phyloP scores from a whole-genome alignment of 2,329 filamentous ascomycete genomes.

The Sclerotinia trifoliorum region DNA sequence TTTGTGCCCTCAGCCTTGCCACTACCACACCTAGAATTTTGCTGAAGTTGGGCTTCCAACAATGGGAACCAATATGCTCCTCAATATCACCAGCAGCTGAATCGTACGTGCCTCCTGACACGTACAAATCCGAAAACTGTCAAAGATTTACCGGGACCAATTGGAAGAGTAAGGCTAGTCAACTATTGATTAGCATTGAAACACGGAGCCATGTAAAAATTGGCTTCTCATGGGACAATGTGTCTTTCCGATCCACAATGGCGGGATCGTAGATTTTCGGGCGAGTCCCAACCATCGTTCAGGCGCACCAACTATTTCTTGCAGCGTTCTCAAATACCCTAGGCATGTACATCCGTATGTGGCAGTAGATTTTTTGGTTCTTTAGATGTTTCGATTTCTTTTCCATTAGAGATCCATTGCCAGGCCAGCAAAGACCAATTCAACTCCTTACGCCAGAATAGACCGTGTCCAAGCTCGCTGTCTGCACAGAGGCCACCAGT shows the following conservation, averaged over 20 bases:
- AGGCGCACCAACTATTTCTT: not conserved
- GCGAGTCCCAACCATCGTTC: not conserved
- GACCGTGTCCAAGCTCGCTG: constrained; percentile 61
- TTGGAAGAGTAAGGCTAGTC: not conserved
- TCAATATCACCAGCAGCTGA: not conserved
- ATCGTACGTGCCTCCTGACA: not conserved
- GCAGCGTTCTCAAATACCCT: not conserved
- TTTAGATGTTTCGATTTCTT: not conserved
- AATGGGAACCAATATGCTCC: not conserved
- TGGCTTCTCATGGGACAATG: not conserved
- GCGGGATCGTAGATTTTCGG: not conserved
- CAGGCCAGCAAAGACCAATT: constrained; percentile 85
- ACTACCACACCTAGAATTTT: not conserved
- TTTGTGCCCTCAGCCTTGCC: not conserved
- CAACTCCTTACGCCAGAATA: constrained; percentile 73
- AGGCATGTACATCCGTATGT: constrained; percentile 10
- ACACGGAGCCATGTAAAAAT: not conserved
- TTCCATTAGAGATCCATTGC: constrained; percentile 48
- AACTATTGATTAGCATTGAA: not conserved
- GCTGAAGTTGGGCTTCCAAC: not conserved
- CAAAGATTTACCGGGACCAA: not conserved
- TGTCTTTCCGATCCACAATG: too few relatives aligned
- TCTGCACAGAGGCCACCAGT: constrained; percentile 85
- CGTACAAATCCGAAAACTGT: too few relatives aligned
- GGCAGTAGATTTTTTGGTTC: not conserved